Conservation (phyloP, 208 protist species). For the Crithidia thermophila region DNA sequence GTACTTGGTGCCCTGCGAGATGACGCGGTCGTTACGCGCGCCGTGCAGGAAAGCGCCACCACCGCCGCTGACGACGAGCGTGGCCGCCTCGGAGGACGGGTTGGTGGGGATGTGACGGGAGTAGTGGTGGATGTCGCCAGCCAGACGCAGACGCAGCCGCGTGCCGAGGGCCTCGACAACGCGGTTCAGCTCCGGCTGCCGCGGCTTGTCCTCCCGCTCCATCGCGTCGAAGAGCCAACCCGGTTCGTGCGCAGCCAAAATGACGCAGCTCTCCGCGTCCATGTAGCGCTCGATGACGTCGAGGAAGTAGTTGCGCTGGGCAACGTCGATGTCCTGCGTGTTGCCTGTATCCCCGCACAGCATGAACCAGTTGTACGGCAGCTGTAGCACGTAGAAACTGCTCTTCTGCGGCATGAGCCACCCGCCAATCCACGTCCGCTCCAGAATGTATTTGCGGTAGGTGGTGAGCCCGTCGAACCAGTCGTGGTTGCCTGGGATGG, state of each 20-base stretch:
- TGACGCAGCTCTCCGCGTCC: conserved; percentile 72
- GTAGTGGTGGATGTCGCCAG: conserved; percentile 91
- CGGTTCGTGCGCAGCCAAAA: conserved; percentile 72
- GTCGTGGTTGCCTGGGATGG: conserved; percentile 90
- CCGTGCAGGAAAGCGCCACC: conserved; percentile 86
- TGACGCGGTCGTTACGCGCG: conserved; percentile 53
- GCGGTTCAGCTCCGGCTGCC: conserved; percentile 60
- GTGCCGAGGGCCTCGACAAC: conserved; percentile 65
- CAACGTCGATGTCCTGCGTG: conserved; percentile 71
- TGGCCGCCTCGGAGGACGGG: conserved; percentile 56
- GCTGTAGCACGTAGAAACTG: conserved; percentile 77
- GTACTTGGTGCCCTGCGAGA: conserved; percentile 70
- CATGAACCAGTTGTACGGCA: conserved; percentile 89
- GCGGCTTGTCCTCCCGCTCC: conserved; percentile 34
- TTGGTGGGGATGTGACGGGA: conserved; percentile 68
- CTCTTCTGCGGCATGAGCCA: conserved; percentile 89
- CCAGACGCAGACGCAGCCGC: conserved; percentile 62
- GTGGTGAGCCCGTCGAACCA: conserved; percentile 89
- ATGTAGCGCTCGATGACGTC: conserved; percentile 72
- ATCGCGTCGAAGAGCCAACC: conserved; percentile 80
- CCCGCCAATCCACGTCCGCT: conserved; percentile 75
- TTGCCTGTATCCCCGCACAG: conserved; percentile 82
- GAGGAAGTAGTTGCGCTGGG: conserved; percentile 89
- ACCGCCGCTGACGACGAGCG: conserved; percentile 80
- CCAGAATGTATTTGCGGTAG: conserved; percentile 79